phyloP scores from a whole-genome alignment of 2,329 filamentous ascomycete genomes.

The Monosporascus cannonballus region DNA sequence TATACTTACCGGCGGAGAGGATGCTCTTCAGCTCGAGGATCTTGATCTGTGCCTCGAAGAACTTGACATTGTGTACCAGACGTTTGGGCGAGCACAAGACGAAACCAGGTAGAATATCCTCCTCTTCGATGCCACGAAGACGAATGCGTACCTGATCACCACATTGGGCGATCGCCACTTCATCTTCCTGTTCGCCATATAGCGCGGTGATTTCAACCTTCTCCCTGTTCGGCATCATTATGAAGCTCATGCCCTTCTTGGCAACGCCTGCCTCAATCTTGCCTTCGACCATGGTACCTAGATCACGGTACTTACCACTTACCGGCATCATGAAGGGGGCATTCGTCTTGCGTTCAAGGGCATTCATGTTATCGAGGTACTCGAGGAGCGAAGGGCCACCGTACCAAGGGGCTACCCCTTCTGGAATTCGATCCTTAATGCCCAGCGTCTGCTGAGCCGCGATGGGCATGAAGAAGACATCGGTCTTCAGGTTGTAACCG shows the following conservation, averaged over 20 bases:
- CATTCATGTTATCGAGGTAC: conserved; percentile 89
- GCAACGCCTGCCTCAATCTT: conserved; percentile 93
- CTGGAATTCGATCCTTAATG: conserved; percentile 82
- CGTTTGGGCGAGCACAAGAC: conserved; percentile 94
- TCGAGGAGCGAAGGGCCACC: conserved; percentile 86
- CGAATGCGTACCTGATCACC: conserved; percentile 93
- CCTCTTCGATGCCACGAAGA: conserved; percentile 91
- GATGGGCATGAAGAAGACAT: conserved; percentile 93
- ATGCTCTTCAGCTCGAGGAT: conserved; percentile 94
- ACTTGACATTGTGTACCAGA: conserved; percentile 79
- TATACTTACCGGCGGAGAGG: conserved; percentile 58
- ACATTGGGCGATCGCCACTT: conserved; percentile 73
- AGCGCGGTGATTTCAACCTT: conserved; percentile 74
- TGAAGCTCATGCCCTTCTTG: conserved; percentile 78
- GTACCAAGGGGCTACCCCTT: conserved; percentile 75
- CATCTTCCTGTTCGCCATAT: conserved; percentile 95
- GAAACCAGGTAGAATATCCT: conserved; percentile 92
- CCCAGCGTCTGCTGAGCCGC: conserved; percentile 80
- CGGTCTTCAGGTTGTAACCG: conserved; percentile 89
- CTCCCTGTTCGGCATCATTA: conserved; percentile 95
- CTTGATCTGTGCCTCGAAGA: conserved; percentile 94
- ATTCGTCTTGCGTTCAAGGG: conserved; percentile 91
- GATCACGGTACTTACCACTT: conserved; percentile 91
- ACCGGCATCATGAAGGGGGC: conserved; percentile 99
- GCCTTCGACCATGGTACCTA: conserved; percentile 96